Conservation (phyloP, 192 early-diverging fungal species). For the Rhizophagus sp. region DNA sequence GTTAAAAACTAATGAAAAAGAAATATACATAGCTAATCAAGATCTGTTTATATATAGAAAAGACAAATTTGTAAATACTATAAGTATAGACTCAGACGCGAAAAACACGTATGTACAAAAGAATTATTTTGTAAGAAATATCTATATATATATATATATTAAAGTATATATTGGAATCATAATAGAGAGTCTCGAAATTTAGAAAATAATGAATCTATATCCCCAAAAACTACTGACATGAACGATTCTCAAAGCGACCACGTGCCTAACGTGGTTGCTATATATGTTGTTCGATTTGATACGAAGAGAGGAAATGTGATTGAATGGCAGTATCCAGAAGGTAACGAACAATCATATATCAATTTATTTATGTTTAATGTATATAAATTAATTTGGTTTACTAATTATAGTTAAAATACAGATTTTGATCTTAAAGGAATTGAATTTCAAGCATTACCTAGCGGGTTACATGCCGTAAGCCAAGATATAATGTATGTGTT, state of each 20-base stretch:
- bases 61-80: neutral
- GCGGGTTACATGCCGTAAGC: conserved; percentile 52
- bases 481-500: conserved; percentile 52
- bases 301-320: conserved; percentile 51
- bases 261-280: conserved; percentile 39
- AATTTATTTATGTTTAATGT: neutral
- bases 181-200: neutral
- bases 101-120: neutral
- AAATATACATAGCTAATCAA: neutral
- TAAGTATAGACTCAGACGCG: neutral
- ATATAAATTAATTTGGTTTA: neutral
- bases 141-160: neutral
- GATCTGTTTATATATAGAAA: neutral
- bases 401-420: conserved; percentile 23
- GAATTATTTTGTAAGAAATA: neutral
- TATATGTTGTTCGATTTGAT: conserved; percentile 58
- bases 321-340: conserved; percentile 53
- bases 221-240: neutral
- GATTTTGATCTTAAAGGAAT: conserved; percentile 49
- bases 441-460: conserved; percentile 57
- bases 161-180: neutral
- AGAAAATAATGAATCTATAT: neutral
- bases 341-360: conserved; percentile 9
- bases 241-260: neutral
- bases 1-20: neutral